Conservation (phyloP, 164 flowering plant species). For the Chimonanthus salicifolius region DNA sequence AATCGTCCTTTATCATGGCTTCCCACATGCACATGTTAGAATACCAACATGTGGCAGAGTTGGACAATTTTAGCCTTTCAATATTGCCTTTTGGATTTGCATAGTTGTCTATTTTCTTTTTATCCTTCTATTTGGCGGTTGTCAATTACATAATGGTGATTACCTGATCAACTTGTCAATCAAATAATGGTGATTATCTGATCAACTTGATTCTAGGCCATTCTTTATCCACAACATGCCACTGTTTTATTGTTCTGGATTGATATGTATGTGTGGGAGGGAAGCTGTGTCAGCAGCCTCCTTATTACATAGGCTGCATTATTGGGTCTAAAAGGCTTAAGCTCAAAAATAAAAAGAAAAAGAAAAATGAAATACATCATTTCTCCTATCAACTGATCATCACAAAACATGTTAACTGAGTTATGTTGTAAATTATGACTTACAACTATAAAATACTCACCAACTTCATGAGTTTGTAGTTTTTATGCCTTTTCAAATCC, state of each 20-base stretch:
- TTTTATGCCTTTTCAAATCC: not conserved
- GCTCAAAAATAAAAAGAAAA: too few species aligned
- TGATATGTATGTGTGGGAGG: not conserved
- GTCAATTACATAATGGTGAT: not conserved
- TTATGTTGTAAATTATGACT: too few species aligned
- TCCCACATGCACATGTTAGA: too few species aligned
- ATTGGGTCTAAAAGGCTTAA: too few species aligned
- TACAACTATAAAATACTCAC: too few species aligned
- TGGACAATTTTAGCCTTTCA: too few species aligned
- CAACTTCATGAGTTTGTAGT: not conserved
- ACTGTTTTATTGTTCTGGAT: not conserved
- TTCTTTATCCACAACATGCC: not conserved
- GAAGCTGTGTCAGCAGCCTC: not conserved
- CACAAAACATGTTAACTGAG: too few species aligned
- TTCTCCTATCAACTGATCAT: too few species aligned
- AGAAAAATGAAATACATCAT: too few species aligned
- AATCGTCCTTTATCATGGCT: too few species aligned
- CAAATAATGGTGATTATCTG: not conserved
- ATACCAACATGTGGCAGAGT: too few species aligned
- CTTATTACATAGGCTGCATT: too few species aligned
- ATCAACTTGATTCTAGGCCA: not conserved
- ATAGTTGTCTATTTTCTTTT: not conserved
- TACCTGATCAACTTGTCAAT: not conserved
- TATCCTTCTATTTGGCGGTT: not conserved
- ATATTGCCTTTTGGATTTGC: not conserved